Evolutionary conservation across 1,284 basidiomycete genomes (phyloP), one percentile per base, ranked within the genome.

Genomic region (Neolentinus lepideus): DNA sequence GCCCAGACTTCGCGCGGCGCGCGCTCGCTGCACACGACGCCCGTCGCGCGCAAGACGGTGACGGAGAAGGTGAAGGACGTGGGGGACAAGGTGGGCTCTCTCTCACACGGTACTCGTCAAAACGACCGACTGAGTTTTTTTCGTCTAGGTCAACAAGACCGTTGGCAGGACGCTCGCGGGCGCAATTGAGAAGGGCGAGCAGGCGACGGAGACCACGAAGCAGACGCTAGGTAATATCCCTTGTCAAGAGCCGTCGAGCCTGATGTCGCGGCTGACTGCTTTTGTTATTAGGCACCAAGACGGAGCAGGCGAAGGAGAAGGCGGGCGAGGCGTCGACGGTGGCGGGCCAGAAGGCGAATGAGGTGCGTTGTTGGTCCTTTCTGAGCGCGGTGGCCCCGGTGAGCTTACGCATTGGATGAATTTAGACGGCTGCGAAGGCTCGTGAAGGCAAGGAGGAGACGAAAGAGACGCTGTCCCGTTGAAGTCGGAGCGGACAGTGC

Each of bases 151-250:
- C 1, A 87, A 85, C 66, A 81, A 78, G 67, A 77, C 75, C 25
- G 72, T 85, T 9, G 84, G 84, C 1, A 66, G 78, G 59, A 76
- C 76, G 1, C 69, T 88, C 9, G 85, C 84, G 14, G 77, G 75
- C 8, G 84, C 83, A 0, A 80, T 88, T 57, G 85, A 84, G 58
- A 80, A 73, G 14, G 84, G 83, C 9, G 81, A 88, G 66, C 64
- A 80, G 56, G 79, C 75, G 11, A 76, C 82, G 1, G 68, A 78
- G 60, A 70, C 73, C 38, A 78, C 83, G 2, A 84, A 85, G 62
- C 72, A 84, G 57, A 74, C 73, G 0, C 19, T 86, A 9, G 76
- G 85, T 83, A 53, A 27, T 74, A 61, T 2, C 12, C 36, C 14
- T 1, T 48, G 11, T 27, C 14, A 26, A 45, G 56, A 22, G 21